Base-by-base conservation (phyloP, 768 basidiomycete species). In the Rhodocollybia butyracea region DNA sequence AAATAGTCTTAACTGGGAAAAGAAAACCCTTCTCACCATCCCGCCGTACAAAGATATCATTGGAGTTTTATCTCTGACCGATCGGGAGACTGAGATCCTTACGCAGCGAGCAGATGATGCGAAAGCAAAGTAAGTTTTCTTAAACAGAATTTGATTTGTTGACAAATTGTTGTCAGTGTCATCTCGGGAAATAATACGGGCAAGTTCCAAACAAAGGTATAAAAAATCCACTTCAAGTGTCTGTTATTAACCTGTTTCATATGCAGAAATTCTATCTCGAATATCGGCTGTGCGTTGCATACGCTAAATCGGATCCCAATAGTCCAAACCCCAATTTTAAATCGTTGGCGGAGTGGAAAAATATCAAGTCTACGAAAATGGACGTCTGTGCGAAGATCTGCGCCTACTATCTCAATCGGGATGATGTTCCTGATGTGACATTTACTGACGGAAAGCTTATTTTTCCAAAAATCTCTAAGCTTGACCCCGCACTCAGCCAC, bases 211-310 rank as follows among this genome's bases (percentile, higher is more conserved):
- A 53, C 51, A n/a, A 41, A 34, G n/a, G 51, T 53, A 17, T 19
- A 38, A 5, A 13, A 7, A 50, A 13, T 30, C 5, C 29, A 13
- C 5, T 30, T 30, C 10, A 8, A 7, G 8, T 47, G 21, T 8
- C 19, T 5, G 11, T 5, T 24, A 13, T 24, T 30, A 11, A 5
- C 12, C 12, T 47, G 21, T 27, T 47, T 17, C 6, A 30, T 12
- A 10, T 11, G 11, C 38, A 59, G 40, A 61, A 52, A 47, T 63
- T 65, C 30, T 65, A 65, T 34, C 41, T 62, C 6, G 56, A 63
- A 24, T 60, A 62, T 32, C 21, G 57, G 0, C 17, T 56, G 0
- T 47, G 39, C 0, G 57, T 63, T 17, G 43, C 29, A 0, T 65
- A 54, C 43, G 47, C 61, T 0, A 50, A 56, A 19, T 22, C 43